phyloP scores from a whole-genome alignment of 352 stramenopile species.

The Saprolegnia parasitica region DNA sequence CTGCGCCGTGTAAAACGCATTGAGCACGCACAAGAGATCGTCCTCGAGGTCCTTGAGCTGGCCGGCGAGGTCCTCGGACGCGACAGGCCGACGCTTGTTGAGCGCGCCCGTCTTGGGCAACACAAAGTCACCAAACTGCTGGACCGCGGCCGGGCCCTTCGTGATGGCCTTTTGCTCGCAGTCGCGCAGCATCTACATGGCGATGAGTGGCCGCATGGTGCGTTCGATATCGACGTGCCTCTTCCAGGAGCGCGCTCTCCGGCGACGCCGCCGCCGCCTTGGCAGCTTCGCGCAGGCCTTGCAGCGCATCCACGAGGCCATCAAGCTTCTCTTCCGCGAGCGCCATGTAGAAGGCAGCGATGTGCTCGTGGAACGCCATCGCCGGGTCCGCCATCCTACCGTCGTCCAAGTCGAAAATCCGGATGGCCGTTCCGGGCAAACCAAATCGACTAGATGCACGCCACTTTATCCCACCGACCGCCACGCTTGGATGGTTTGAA shows the following conservation, averaged over 20 bases:
- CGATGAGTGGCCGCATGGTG: neutral
- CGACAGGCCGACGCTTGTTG: neutral
- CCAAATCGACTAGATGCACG: too few species aligned
- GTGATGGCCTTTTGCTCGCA: constrained; percentile 63
- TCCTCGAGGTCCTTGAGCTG: constrained; percentile 16
- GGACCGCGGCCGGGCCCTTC: constrained; percentile 41
- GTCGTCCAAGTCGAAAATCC: too few species aligned
- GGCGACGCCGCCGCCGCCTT: constrained; percentile 13
- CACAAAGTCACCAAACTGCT: constrained; percentile 47
- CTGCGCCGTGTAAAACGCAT: constrained; percentile 26
- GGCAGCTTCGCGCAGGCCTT: constrained; percentile 30
- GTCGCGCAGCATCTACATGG: constrained; percentile 53
- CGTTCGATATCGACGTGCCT: constrained; percentile 34
- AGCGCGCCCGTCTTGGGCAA: neutral
- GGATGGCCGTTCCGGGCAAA: too few species aligned
- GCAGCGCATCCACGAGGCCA: constrained; percentile 25
- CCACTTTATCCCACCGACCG: too few species aligned
- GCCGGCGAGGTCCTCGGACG: constrained; percentile 5
- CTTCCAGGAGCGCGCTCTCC: constrained; percentile 47
- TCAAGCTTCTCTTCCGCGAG: constrained; percentile 70
- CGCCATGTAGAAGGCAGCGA: constrained; percentile 78
- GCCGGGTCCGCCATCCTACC: neutral
- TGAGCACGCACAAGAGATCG: constrained; percentile 10
- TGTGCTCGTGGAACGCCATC: constrained; percentile 58
- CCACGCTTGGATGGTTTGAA: too few species aligned